Evolutionary conservation across 2,329 filamentous ascomycete species (phyloP), one percentile per base, ranked within the genome.

Genomic region (Coniochaeta pulveracea): DNA sequence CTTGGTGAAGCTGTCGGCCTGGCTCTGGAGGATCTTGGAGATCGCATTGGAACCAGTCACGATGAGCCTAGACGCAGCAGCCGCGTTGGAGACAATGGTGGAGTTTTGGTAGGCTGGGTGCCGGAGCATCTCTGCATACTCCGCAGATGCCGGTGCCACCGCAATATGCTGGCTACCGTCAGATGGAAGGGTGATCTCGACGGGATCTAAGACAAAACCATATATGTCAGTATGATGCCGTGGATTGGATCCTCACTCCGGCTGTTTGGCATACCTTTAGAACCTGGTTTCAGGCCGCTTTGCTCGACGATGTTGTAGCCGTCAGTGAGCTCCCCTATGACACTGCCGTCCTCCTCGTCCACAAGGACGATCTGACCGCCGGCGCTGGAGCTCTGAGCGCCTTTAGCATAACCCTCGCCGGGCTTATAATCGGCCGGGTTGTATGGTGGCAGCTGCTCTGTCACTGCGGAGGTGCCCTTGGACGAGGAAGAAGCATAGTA

Each of bases 71-170:
- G 91, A 96, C 2, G 89, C 91, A 14, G 80, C 82, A 5, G 81
- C 81, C 2, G 91, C 89, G 44, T 84, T 85, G 39, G 85, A 81
- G 10, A 98, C 89, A 14, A 98, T 64, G 12, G 79, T 76, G 1
- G 85, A 93, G 51, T 84, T 81, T 48, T 83, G 77, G 60, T 95
- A 98, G n/a, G 85, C 83, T 1, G 91, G 91, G 48, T 96, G 88
- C 48, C 83, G 69, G 26, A 84, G 71, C 61, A 83, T 74, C 36
- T 79, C 75, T 26, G 91, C 67, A 47, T 91, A 85, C 45, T 84
- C 76, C 31, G 74, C 64, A 2, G 72, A 69, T 11, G 78, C 69
- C 3, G 81, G 80, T 19, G 72, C 67, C 28, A 89, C 77, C 11
- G 71, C 66, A 35, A 70, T 79, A 37, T 72, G 73, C 38, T 76